phyloP scores from a whole-genome alignment of 306 rosid genomes.

The Lathyrus aphaca region DNA sequence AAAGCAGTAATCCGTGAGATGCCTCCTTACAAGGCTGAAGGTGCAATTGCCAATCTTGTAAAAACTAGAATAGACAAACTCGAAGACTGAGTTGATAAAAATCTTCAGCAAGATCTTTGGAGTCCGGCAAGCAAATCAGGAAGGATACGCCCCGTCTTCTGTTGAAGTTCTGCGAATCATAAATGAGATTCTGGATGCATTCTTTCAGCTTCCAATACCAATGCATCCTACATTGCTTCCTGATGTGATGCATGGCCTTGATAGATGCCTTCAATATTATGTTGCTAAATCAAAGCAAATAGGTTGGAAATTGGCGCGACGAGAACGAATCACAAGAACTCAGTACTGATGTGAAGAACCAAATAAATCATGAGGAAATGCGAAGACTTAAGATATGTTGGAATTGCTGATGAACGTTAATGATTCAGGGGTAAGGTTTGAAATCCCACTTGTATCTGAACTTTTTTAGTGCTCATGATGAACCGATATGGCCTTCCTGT shows the following conservation, averaged over 20 bases:
- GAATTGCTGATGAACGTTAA: too few species aligned
- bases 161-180: slow-evolving; percentile 82
- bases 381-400: too few species aligned
- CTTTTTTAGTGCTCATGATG: too few species aligned
- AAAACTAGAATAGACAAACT: slow-evolving; percentile 84
- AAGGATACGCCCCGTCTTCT: slow-evolving; percentile 91
- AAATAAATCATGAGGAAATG: too few species aligned
- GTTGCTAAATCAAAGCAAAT: slow-evolving; percentile 70
- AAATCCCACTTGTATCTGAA: too few species aligned
- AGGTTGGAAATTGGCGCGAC: too few species aligned
- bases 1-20: slow-evolving; percentile 98
- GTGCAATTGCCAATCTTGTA: slow-evolving; percentile 90
- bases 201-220: slow-evolving; percentile 91
- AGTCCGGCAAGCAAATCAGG: slow-evolving; percentile 67
- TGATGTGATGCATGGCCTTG: slow-evolving; percentile 87
- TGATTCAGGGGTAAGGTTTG: too few species aligned
- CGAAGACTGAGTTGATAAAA: slow-evolving; percentile 94
- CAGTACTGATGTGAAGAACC: too few species aligned
- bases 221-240: slow-evolving; percentile 98
- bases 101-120: slow-evolving; percentile 95
- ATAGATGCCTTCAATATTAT: slow-evolving; percentile 88
- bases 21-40: slow-evolving; percentile 97
- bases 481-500: too few species aligned
- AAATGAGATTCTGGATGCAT: slow-evolving; percentile 91
- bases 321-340: too few species aligned